Conservation (phyloP, 805 yeast species). For the Candida nonsorbophila region DNA sequence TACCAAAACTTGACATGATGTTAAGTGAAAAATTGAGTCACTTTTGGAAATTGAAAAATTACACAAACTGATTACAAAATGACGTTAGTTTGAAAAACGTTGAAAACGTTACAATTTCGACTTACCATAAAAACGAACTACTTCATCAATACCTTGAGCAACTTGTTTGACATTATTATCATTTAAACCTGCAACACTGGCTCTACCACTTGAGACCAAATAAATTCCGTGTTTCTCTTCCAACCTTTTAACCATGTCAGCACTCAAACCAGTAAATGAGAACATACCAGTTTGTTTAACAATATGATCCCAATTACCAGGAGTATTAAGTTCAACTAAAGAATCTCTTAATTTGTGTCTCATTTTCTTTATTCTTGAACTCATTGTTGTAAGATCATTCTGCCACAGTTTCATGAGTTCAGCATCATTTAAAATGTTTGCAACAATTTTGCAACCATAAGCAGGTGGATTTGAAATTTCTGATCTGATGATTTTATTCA, state of each 20-base stretch:
- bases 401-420: conserved; percentile 75
- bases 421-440: conserved; percentile 65
- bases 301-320: conserved; percentile 92
- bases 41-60: background rate
- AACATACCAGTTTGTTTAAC: conserved; percentile 93
- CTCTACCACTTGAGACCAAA: conserved; percentile 78
- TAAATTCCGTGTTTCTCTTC: conserved; percentile 79
- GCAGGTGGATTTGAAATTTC: conserved; percentile 94
- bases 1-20: conserved; percentile 38
- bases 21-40: background rate
- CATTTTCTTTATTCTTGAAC: conserved; percentile 76
- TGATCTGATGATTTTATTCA: conserved; percentile 69
- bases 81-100: conserved; percentile 1
- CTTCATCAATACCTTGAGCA: conserved; percentile 78
- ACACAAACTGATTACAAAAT: background rate
- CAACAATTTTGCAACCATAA: conserved; percentile 89
- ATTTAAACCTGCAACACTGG: conserved; percentile 91
- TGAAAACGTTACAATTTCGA: conserved; percentile 12
- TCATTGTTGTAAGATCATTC: conserved; percentile 79
- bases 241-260: conserved; percentile 71
- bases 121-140: conserved; percentile 40
- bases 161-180: conserved; percentile 70
- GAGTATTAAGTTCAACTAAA: conserved; percentile 61
- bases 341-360: conserved; percentile 60
- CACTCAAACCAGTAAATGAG: conserved; percentile 82